Evolutionary conservation across 371 early-diverging fungal species (phyloP), one percentile per base, ranked within the genome.

Genomic region (Dipsacomyces acuminosporus): DNA sequence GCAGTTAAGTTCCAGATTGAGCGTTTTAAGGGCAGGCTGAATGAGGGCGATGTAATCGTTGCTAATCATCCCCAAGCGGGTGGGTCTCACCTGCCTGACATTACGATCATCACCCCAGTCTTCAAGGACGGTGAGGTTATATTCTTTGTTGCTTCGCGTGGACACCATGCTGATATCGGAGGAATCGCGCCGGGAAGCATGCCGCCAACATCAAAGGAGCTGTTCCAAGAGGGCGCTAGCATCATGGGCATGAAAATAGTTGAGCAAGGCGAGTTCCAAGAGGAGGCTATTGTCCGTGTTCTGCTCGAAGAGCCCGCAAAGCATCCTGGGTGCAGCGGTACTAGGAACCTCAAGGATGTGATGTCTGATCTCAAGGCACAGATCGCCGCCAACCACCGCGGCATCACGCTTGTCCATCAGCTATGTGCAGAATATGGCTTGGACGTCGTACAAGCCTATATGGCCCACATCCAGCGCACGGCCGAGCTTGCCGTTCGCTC

Each of bases 141-240:
- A 4, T 94, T 95, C 72, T 94, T 93, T 76, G 94, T 94, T 2
- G 97, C 97, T 0, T 90, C 90, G 20, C 80, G 96, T 56, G 95
- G 93, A 0, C 98, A 97, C 64, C 98, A 97, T 73, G 95, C 98
- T 1, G 97, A 96, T 61, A 93, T 96, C 75, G 97, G 97, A 41
- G 89, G 90, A 24, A 85, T 88, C 18, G 72, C 84, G 30, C 90
- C 90, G 13, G 90, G 85, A 33, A 52, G 63, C 58, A 72, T 76
- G 71, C 90, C 90, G 23, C 89, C 90, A 8, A 78, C 85, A 54
- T 91, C 89, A n/a, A 86, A 84, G 61, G 86, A 89, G 59, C 78
- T 95, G 11, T 91, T 82, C 70, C 88, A 95, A 74, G 96, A 97
- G 71, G 98, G 98, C 2, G 96, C 95, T 0, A 90, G 90, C 21